These are phyloP conservation scores for Fusarium verrucosum DNA, from an alignment of 2,329 filamentous ascomycete genomes.

Conservation along the genomic window DNA sequence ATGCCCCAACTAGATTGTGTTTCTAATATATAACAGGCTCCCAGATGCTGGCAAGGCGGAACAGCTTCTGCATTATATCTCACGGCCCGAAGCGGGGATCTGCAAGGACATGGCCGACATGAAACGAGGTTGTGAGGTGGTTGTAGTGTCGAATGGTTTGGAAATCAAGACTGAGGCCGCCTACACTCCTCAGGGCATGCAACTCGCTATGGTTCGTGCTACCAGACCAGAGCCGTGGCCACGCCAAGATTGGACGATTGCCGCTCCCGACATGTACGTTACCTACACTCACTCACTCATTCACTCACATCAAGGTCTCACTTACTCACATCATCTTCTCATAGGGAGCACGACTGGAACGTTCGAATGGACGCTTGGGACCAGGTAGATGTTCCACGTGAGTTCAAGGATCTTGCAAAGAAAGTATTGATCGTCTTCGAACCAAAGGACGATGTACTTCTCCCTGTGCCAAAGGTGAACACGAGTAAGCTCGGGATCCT, in stretches of 20 bases:
- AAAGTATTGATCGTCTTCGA: slow-evolving; percentile 32
- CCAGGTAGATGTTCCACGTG: slow-evolving; percentile 25
- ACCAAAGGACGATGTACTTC: slow-evolving; percentile 3
- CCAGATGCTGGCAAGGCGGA: slow-evolving; percentile 19
- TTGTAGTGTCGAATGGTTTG: slow-evolving; percentile 26
- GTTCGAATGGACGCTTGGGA: slow-evolving; percentile 45
- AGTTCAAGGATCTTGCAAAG: slow-evolving; percentile 35
- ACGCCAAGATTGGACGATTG: slow-evolving; percentile 47
- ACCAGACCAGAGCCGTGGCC: slow-evolving; percentile 34
- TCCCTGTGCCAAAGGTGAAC: slow-evolving; percentile 26
- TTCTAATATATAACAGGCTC: slow-evolving; percentile 33
- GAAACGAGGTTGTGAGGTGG: slow-evolving; percentile 33
- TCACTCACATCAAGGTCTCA: slow-evolving; percentile 4
- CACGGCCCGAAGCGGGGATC: slow-evolving; percentile 17
- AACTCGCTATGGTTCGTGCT: slow-evolving; percentile 39
- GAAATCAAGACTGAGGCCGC: slow-evolving; percentile 40
- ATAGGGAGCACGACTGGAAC: slow-evolving; percentile 50
- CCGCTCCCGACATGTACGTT: slow-evolving; percentile 50
- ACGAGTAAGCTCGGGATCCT: slow-evolving; percentile 13
- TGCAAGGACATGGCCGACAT: slow-evolving; percentile 23
- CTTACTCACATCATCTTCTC: slow-evolving; percentile 13
- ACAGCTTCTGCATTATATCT: slow-evolving; percentile 27
- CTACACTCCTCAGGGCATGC: slow-evolving; percentile 4
- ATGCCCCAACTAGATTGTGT: neutral
- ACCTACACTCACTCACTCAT: neutral